Percentiles rank a stretch among this genome's conserved stretches.
These are phyloP conservation scores for Nemania bipapillata DNA, from an alignment of 2,329 filamentous ascomycete species.

Conservation along the genomic window DNA sequence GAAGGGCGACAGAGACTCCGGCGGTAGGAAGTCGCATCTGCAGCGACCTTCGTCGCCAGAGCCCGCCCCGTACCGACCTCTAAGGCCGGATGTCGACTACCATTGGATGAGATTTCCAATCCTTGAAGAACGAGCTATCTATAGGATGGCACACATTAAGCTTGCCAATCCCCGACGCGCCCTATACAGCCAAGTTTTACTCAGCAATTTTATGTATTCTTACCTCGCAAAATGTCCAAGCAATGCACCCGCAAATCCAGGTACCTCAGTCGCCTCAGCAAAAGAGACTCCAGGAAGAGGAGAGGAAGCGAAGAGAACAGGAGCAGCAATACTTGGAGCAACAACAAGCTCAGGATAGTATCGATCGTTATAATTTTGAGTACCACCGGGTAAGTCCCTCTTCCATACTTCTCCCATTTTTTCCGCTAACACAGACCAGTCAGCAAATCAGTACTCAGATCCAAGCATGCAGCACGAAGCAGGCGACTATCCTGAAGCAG, in stretches of 20 bases:
- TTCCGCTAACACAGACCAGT: constrained; percentile 49
- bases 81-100: constrained; percentile 91
- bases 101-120: constrained; percentile 96
- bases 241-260: constrained; percentile 96
- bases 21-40: constrained; percentile 76
- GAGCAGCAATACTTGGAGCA: constrained; percentile 62
- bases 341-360: constrained; percentile 57
- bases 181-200: constrained; percentile 90
- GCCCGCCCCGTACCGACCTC: constrained; percentile 72
- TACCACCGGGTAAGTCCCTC: constrained; percentile 61
- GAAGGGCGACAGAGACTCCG: constrained; percentile 79
- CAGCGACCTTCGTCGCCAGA: constrained; percentile 84
- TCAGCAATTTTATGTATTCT: constrained; percentile 99
- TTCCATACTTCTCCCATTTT: not conserved
- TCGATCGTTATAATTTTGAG: constrained; percentile 65
- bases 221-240: constrained; percentile 98
- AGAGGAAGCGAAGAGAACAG: constrained; percentile 60
- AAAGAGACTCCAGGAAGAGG: constrained; percentile 66
- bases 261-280: constrained; percentile 85
- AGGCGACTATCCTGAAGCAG: constrained; percentile 63
- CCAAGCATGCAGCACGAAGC: constrained; percentile 57
- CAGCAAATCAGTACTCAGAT: constrained; percentile 61
- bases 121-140: constrained; percentile 94
- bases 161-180: constrained; percentile 95
- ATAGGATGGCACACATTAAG: constrained; percentile 98